These are phyloP conservation scores for Neopestalotiopsis rosae DNA, from an alignment of 2,329 filamentous ascomycete genomes.

Conservation along the genomic window DNA sequence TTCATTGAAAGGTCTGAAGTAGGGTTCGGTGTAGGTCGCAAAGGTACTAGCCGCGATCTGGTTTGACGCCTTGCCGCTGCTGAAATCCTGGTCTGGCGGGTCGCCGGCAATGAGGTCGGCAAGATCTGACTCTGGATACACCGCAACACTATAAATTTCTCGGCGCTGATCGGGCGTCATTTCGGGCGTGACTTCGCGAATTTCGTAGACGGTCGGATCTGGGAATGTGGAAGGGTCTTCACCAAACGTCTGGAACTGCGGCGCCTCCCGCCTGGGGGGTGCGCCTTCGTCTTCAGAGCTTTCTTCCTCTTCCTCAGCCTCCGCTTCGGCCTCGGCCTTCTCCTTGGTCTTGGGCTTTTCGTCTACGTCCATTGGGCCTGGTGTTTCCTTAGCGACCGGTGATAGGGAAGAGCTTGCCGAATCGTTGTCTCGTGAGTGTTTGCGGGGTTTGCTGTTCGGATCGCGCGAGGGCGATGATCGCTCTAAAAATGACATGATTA, in stretches of 20 bases:
- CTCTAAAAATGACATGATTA: constrained; percentile 40
- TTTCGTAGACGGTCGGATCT: constrained; percentile 94
- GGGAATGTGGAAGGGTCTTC: constrained; percentile 89
- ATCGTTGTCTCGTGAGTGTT: constrained; percentile 56
- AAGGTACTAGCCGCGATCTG: constrained; percentile 96
- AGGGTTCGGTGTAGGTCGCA: constrained; percentile 89
- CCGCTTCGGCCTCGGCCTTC: constrained; percentile 46
- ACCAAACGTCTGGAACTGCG: constrained; percentile 87
- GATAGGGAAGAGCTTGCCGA: constrained; percentile 67
- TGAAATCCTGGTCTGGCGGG: constrained; percentile 94
- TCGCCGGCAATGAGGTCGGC: constrained; percentile 85
- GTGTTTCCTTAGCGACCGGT: constrained; percentile 56
- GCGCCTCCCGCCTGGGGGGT: constrained; percentile 67
- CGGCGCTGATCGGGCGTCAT: constrained; percentile 88
- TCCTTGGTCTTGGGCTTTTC: constrained; percentile 52
- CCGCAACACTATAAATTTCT: constrained; percentile 84
- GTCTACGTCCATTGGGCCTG: constrained; percentile 64
- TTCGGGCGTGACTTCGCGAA: constrained; percentile 72
- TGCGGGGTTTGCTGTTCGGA: constrained; percentile 50
- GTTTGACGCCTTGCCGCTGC: constrained; percentile 88
- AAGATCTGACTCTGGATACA: constrained; percentile 82
- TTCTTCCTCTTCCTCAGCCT: constrained; percentile 38
- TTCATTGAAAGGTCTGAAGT: constrained; percentile 86
- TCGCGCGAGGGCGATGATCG: constrained; percentile 60
- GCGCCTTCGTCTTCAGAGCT: constrained; percentile 66